These are phyloP conservation scores for Gentiana macrophylla DNA, from an alignment of 257 asterid genomes.

Conservation along the genomic window DNA sequence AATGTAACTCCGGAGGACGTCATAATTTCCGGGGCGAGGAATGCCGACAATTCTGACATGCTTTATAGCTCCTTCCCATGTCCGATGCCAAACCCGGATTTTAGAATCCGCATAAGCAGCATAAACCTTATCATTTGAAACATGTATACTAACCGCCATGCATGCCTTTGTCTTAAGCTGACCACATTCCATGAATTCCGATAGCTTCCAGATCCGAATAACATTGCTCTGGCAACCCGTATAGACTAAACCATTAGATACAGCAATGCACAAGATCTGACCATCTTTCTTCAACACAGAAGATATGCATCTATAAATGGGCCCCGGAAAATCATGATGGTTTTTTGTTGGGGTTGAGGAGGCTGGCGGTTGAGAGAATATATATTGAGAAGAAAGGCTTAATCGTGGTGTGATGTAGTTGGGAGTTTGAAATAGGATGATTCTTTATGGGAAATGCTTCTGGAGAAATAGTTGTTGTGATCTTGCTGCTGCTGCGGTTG, in stretches of 20 bases:
- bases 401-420: slow-evolving; percentile 26
- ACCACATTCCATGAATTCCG: slow-evolving; percentile 82
- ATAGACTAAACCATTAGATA: slow-evolving; percentile 56
- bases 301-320: slow-evolving; percentile 57
- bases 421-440: slow-evolving; percentile 25
- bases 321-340: slow-evolving; percentile 20
- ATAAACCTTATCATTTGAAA: slow-evolving; percentile 63
- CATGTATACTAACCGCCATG: slow-evolving; percentile 59
- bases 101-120: slow-evolving; percentile 77
- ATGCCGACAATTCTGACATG: slow-evolving; percentile 67
- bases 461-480: slow-evolving; percentile 24
- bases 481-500: slow-evolving; percentile 8
- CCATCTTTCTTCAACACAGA: slow-evolving; percentile 93
- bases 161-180: slow-evolving; percentile 67
- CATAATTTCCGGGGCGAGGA: slow-evolving; percentile 53
- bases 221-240: slow-evolving; percentile 62
- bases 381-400: slow-evolving; percentile 24
- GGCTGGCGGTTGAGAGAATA: slow-evolving; percentile 44
- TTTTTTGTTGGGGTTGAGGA: slow-evolving; percentile 45
- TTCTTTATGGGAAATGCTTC: slow-evolving; percentile 65
- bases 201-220: slow-evolving; percentile 81
- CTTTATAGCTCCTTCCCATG: slow-evolving; percentile 72
- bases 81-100: slow-evolving; percentile 81
- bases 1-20: slow-evolving; percentile 51
- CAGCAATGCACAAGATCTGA: slow-evolving; percentile 57